Percentiles rank a stretch among this genome's conserved stretches.
Conservation (phyloP, 108 stramenopile species). For the Asterionellopsis glacialis region DNA sequence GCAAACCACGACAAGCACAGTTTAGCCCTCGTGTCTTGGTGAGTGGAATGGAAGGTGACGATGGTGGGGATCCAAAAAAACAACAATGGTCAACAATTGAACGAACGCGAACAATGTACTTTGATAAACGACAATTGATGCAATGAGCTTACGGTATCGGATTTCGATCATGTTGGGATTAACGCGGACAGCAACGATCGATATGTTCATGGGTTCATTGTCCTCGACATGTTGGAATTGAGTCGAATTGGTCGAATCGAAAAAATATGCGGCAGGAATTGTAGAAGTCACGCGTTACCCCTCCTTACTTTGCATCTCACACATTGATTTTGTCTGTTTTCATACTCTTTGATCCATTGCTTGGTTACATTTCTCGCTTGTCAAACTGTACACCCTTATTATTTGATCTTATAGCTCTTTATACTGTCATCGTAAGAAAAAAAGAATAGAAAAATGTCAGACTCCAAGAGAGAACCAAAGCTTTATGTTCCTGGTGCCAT, state of each 20-base stretch:
- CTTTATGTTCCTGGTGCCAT: slow-evolving; percentile 98
- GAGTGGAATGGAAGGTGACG: neutral
- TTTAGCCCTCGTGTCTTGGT: neutral
- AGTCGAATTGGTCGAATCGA: no score
- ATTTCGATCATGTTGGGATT: no score
- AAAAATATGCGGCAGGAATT: no score
- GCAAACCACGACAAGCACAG: no score
- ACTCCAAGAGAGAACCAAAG: slow-evolving; percentile 59
- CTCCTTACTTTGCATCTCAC: neutral
- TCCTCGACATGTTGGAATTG: no score
- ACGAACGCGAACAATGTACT: no score
- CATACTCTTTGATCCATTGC: slow-evolving; percentile 1
- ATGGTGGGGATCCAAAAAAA: neutral
- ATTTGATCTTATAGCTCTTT: neutral
- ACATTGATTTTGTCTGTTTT: slow-evolving; percentile 1
- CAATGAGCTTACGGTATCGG: no score
- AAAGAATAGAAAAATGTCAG: slow-evolving; percentile 28
- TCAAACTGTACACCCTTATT: slow-evolving; percentile 3
- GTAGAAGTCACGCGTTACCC: no score
- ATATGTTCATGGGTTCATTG: neutral
- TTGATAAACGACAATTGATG: no score
- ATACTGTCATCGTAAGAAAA: neutral
- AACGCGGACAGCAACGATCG: neutral
- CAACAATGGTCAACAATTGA: no score
- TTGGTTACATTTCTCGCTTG: neutral